Evolutionary conservation across 164 flowering plant genomes (phyloP), one percentile per base, ranked within the genome.

Genomic region (Saururus chinensis): DNA sequence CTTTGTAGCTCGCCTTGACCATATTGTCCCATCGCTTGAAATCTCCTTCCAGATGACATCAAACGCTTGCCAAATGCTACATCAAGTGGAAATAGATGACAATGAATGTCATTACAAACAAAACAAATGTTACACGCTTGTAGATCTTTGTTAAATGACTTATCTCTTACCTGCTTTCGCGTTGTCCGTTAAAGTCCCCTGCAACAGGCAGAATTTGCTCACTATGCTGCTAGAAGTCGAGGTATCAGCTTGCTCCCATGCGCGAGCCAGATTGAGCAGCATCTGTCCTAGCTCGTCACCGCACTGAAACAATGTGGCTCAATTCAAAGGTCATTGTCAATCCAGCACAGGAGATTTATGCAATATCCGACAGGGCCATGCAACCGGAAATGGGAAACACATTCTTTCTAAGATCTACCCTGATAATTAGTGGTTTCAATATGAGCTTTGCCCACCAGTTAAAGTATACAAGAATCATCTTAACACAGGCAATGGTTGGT

Each of bases 211-310:
- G 37, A 93, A 79, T 73, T 80, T 82, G 71, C 80, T 71, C 17
- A 75, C 82, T 62, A 93, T 76, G 56, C 66, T 59, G 59, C 59
- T 52, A 37, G 98, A 86, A 70, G 89, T 80, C 49, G 89, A 82
- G 49, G 96, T 74, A 48, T 93, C 98, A 61, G 86, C 97, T 49
- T 16, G 52, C 70, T 93, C 98, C 98, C 98, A 93, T 62, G 98
- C 88, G 73, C 81, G 81, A 57, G 92, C 74, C 59, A 93, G 80
- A 64, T 89, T 86, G 64, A 93, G 65, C 68, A 93, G 73, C 62
- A 70, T 69, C 70, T 86, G 80, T 62, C 97, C 98, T 64, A 89
- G 73, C 70, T 89, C 96, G 75, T 75, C 80, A 41, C 98, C 98
- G 74, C 97, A 93, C 98, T 93, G 80, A 62, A 77, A 9, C 45